Percentiles rank a stretch among this genome's conserved stretches.
These are phyloP conservation scores for Metarhizium sp. DNA, from an alignment of 2,329 filamentous ascomycete species.

Conservation along the genomic window DNA sequence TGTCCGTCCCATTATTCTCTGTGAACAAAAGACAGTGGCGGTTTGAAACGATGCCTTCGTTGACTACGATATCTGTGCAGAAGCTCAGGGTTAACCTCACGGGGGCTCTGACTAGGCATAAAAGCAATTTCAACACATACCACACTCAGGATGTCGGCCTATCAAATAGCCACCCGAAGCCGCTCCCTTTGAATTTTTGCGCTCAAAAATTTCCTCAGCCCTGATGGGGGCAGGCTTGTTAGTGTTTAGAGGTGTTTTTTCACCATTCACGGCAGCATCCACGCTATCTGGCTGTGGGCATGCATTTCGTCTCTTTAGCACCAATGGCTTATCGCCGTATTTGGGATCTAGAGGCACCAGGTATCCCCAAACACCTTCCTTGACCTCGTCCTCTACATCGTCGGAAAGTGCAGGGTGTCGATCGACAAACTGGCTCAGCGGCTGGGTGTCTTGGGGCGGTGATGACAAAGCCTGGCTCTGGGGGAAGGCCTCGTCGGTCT, in stretches of 20 bases:
- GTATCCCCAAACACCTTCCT: slow-evolving; percentile 92
- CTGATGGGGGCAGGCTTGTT: slow-evolving; percentile 38
- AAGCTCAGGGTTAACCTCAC: neutral
- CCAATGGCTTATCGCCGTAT: slow-evolving; percentile 55
- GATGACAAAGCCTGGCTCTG: slow-evolving; percentile 39
- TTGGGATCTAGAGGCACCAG: slow-evolving; percentile 70
- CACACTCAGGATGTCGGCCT: slow-evolving; percentile 87
- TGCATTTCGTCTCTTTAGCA: slow-evolving; percentile 63
- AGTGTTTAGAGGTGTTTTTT: slow-evolving; percentile 28
- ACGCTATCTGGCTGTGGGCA: slow-evolving; percentile 53
- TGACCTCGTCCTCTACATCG: slow-evolving; percentile 74
- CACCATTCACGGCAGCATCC: slow-evolving; percentile 23
- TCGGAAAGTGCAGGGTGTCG: slow-evolving; percentile 63
- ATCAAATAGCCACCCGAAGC: slow-evolving; percentile 81
- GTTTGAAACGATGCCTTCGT: slow-evolving; percentile 78
- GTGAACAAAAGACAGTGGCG: slow-evolving; percentile 64
- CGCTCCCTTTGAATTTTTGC: slow-evolving; percentile 49
- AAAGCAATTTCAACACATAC: slow-evolving; percentile 39
- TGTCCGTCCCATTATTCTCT: slow-evolving; percentile 48
- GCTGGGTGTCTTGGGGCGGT: slow-evolving; percentile 55
- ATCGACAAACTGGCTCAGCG: slow-evolving; percentile 64
- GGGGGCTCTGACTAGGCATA: neutral
- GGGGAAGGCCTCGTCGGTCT: slow-evolving; percentile 37
- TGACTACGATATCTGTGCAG: slow-evolving; percentile 55
- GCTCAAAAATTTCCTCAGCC: slow-evolving; percentile 52